Conservation (phyloP, 2,329 filamentous ascomycete genomes). For the Cyphellophora attinorum region DNA sequence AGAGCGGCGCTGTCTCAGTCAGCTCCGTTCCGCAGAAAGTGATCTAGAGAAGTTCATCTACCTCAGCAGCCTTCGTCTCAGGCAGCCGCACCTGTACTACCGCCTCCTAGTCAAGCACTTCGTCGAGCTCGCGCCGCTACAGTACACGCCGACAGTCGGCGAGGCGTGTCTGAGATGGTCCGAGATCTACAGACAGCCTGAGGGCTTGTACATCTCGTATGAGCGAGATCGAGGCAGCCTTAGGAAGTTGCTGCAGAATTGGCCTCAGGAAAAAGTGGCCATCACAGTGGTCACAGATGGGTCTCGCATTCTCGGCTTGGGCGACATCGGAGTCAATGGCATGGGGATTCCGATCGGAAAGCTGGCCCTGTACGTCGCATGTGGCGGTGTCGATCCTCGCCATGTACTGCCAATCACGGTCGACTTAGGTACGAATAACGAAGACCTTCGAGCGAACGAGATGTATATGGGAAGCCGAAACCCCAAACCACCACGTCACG, state of each 20-base stretch:
- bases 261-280: conserved; percentile 80
- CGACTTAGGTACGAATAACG: conserved; percentile 56
- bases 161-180: conserved; percentile 96
- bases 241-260: conserved; percentile 79
- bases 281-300: conserved; percentile 97
- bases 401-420: conserved; percentile 53
- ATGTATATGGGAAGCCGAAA: conserved; percentile 85
- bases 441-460: conserved; percentile 61
- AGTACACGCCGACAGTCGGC: conserved; percentile 55
- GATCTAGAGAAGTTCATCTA: conserved; percentile 42
- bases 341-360: conserved; percentile 98
- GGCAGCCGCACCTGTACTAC: conserved; percentile 44
- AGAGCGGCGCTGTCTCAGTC: conserved; percentile 39
- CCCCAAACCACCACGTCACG: conserved; percentile 65
- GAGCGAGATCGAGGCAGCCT: conserved; percentile 88
- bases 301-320: conserved; percentile 80
- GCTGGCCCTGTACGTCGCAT: conserved; percentile 86
- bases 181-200: conserved; percentile 86
- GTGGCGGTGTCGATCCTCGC: conserved; percentile 83
- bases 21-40: conserved; percentile 36
- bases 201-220: conserved; percentile 89
- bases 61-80: conserved; percentile 39
- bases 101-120: conserved; percentile 39
- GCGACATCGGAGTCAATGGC: conserved; percentile 91
- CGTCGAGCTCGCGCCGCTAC: conserved; percentile 38